Evolutionary conservation across 148 eudicot species (phyloP).

Genomic region (Simmondsia chinensis): DNA sequence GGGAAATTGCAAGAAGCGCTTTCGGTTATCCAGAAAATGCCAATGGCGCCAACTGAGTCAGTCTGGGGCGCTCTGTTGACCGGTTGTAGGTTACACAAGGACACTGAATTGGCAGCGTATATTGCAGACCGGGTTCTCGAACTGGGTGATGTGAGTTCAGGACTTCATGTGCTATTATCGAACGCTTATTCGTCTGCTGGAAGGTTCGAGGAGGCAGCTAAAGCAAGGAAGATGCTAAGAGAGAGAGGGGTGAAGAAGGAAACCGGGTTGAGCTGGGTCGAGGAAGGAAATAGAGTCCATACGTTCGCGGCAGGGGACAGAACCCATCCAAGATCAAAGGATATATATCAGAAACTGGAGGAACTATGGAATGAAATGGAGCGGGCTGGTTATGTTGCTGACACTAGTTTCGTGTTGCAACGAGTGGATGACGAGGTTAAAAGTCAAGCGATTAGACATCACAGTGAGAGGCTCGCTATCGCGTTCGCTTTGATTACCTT

Average conservation of each 20-base stretch:
- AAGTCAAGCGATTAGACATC: conserved; percentile 48
- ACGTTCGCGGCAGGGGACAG: conserved; percentile 70
- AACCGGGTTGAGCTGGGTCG: conserved; percentile 89
- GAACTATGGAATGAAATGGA: conserved; percentile 64
- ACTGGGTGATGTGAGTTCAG: conserved; percentile 60
- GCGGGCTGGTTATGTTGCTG: conserved; percentile 71
- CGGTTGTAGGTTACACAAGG: conserved; percentile 51
- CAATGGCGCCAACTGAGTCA: conserved; percentile 69
- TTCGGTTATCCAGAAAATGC: conserved; percentile 50
- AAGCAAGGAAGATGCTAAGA: conserved; percentile 61
- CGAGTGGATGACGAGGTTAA: conserved; percentile 57
- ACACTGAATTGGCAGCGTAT: conserved; percentile 72
- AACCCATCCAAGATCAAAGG: conserved; percentile 27
- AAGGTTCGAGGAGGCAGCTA: conserved; percentile 78
- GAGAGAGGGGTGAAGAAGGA: conserved; percentile 80
- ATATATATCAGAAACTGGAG: conserved; percentile 60
- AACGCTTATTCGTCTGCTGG: conserved; percentile 86
- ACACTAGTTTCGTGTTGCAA: conserved; percentile 66
- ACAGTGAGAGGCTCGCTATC: conserved; percentile 82
- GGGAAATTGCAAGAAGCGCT: conserved; percentile 70
- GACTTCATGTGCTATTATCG: conserved; percentile 52
- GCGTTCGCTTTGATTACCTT: conserved; percentile 70
- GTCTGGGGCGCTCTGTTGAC: conserved; percentile 89
- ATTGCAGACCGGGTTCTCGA: conserved; percentile 75
- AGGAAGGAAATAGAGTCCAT: conserved; percentile 67